A percentile compares a stretch with the other conserved stretches of the same genome.
phyloP scores from a whole-genome alignment of 805 yeast species.

The Middelhovenomyces tepae region DNA sequence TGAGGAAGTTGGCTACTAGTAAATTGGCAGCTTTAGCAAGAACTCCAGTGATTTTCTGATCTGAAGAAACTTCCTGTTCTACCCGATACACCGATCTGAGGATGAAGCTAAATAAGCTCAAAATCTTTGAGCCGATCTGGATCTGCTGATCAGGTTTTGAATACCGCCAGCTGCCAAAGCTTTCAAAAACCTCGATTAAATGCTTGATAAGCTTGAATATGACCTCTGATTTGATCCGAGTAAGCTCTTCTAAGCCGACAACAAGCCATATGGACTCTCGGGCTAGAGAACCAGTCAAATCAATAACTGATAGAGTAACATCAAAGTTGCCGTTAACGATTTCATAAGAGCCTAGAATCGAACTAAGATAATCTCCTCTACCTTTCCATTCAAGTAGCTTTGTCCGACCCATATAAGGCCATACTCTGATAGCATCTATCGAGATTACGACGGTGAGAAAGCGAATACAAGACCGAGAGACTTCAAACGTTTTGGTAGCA shows the following conservation, averaged over 20 bases:
- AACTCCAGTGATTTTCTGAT: slow-evolving; percentile 38
- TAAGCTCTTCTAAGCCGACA: slow-evolving; percentile 28
- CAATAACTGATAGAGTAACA: slow-evolving; percentile 54
- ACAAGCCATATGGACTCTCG: slow-evolving; percentile 35
- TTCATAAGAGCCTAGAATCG: slow-evolving; percentile 64
- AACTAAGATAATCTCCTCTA: slow-evolving; percentile 54
- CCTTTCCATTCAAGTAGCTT: slow-evolving; percentile 52
- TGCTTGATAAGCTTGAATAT: slow-evolving; percentile 47
- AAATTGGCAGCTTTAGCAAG: slow-evolving; percentile 43
- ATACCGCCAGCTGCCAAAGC: slow-evolving; percentile 64
- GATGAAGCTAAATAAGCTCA: slow-evolving; percentile 47
- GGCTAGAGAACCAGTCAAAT: slow-evolving; percentile 45
- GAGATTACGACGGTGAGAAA: slow-evolving; percentile 42
- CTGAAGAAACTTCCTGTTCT: slow-evolving; percentile 32
- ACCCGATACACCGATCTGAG: slow-evolving; percentile 48
- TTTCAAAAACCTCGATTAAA: slow-evolving; percentile 62
- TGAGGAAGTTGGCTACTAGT: slow-evolving; percentile 50
- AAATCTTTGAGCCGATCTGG: slow-evolving; percentile 48
- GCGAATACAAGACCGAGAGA: slow-evolving; percentile 38
- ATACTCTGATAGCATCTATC: slow-evolving; percentile 55
- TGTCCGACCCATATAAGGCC: slow-evolving; percentile 70
- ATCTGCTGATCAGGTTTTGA: slow-evolving; percentile 45
- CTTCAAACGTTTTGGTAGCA: slow-evolving; percentile 41
- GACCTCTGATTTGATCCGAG: slow-evolving; percentile 43
- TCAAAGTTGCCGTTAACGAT: slow-evolving; percentile 56